Evolutionary conservation across 2,329 filamentous ascomycete genomes (phyloP).

Genomic region (Coniochaeta hoffmannii): DNA sequence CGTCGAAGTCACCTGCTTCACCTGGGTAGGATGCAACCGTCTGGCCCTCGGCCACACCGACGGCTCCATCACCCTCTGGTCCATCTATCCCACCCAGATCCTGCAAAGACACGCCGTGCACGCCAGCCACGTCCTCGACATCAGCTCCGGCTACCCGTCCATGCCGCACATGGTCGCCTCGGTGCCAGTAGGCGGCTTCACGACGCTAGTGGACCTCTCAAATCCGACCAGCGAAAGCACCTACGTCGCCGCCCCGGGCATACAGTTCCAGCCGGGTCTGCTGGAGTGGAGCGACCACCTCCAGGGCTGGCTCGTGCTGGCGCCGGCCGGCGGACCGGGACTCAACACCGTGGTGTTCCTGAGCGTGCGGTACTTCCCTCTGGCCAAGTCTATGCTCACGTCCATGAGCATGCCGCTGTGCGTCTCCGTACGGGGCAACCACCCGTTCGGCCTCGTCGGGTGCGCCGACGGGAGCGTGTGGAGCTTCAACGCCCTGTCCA

Average conservation of each 20-base stretch:
- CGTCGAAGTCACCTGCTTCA: constrained; percentile 42
- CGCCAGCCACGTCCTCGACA: constrained; percentile 44
- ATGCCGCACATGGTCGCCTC: constrained; percentile 49
- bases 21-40: constrained; percentile 49
- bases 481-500: constrained; percentile 36
- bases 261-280: constrained; percentile 45
- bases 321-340: constrained; percentile 44
- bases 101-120: constrained; percentile 47
- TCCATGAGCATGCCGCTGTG: constrained; percentile 43
- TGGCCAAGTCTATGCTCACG: constrained; percentile 43
- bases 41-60: constrained; percentile 49
- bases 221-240: constrained; percentile 45
- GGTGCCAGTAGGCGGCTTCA: constrained; percentile 44
- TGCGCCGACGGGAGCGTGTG: constrained; percentile 46
- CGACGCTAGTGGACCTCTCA: constrained; percentile 44
- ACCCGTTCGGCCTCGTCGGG: constrained; percentile 48
- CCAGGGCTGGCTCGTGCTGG: constrained; percentile 44
- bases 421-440: constrained; percentile 39
- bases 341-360: constrained; percentile 47
- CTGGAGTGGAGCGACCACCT: constrained; percentile 49
- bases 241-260: constrained; percentile 41
- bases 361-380: constrained; percentile 43
- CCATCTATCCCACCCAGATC: constrained; percentile 38
- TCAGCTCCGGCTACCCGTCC: constrained; percentile 48
- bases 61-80: constrained; percentile 50